Conservation (phyloP, 805 yeast species). For the Groenewaldozyma salmanticensis region DNA sequence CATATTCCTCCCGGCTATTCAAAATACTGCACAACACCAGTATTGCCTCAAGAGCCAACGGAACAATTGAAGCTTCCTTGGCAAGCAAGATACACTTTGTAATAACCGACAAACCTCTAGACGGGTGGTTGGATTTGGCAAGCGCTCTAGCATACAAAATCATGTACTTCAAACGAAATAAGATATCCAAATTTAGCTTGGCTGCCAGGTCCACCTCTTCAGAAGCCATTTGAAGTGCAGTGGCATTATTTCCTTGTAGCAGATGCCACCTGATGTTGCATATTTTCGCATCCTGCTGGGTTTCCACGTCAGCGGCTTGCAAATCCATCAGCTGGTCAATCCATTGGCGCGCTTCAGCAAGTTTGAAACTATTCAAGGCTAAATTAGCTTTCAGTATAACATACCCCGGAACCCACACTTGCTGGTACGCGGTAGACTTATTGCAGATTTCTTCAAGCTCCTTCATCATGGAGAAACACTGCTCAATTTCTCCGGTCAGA, state of each 20-base stretch:
- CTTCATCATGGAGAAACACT: constrained; percentile 4
- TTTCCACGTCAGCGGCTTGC: constrained; percentile 1
- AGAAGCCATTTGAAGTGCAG: constrained; percentile 28
- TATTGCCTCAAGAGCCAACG: constrained; percentile 38
- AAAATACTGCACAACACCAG: constrained; percentile 38
- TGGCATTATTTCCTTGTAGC: constrained; percentile 7
- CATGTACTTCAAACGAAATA: constrained; percentile 38
- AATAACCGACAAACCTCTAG: constrained; percentile 41
- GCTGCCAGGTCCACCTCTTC: constrained; percentile 36
- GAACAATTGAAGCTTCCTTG: constrained; percentile 35
- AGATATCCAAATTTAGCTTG: constrained; percentile 42
- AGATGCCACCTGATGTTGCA: constrained; percentile 18
- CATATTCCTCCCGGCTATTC: constrained; percentile 30
- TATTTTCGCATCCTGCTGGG: constrained; percentile 12
- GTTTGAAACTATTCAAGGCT: constrained; percentile 7
- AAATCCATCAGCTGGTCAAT: constrained; percentile 6
- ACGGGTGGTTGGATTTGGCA: constrained; percentile 28
- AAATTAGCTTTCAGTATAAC: constrained; percentile 7
- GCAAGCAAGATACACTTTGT: constrained; percentile 43
- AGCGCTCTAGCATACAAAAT: constrained; percentile 39
- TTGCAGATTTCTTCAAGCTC: constrained; percentile 3
- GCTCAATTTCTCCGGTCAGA: constrained; percentile 4
- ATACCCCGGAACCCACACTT: constrained; percentile 12
- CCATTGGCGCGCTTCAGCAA: constrained; percentile 4
- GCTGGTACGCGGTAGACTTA: constrained; percentile 8